Evolutionary conservation across 75 land plant genomes (phyloP).

Genomic region (Picea sitchensis): DNA sequence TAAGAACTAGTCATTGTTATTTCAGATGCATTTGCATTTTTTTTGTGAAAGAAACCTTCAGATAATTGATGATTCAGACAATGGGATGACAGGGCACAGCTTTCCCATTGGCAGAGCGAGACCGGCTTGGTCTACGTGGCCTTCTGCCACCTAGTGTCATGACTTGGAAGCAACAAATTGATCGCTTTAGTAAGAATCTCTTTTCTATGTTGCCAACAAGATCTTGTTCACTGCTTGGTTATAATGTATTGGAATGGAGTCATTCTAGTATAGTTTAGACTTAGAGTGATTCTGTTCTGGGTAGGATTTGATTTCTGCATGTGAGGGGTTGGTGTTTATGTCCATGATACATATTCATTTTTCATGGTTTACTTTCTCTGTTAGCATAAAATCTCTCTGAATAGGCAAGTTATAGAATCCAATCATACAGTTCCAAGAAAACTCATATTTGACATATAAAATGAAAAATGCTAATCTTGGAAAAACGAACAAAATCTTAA

Average conservation of each 20-base stretch:
- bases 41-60: neutral
- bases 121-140: slow-evolving; percentile 92
- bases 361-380: neutral
- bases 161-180: slow-evolving; percentile 82
- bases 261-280: neutral
- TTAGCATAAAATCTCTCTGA: neutral
- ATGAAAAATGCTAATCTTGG: neutral
- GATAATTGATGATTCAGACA: neutral
- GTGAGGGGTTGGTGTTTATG: neutral
- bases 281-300: neutral
- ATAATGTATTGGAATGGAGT: neutral
- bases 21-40: neutral
- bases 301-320: neutral
- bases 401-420: too few species aligned
- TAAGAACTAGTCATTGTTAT: neutral
- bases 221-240: neutral
- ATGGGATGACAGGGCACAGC: slow-evolving; percentile 70
- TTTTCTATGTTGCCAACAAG: neutral
- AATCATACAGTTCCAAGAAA: too few species aligned
- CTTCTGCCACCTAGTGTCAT: slow-evolving; percentile 92
- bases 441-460: too few species aligned
- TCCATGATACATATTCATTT: neutral
- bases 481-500: neutral
- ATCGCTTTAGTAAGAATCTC: slow-evolving; percentile 81
- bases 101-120: slow-evolving; percentile 88